Base-by-base conservation (phyloP, 2,329 filamentous ascomycete genomes). In the Neonectria sp. region DNA sequence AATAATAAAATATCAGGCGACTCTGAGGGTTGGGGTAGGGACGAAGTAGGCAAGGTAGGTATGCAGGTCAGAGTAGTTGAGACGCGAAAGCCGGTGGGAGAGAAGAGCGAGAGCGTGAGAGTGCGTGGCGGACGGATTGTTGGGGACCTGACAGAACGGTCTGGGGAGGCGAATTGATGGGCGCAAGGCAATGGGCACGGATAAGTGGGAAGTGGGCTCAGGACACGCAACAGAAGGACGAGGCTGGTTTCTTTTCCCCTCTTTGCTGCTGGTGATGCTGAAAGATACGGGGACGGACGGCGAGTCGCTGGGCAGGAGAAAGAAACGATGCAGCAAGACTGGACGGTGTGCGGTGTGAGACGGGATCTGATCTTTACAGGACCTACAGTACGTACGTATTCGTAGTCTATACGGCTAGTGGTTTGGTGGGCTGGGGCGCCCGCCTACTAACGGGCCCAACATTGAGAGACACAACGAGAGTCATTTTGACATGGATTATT, bases 81-180 rank as follows among this genome's bases (percentile, higher is more conserved):
- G 52, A 57, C n/a, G 29, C 8, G 51, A 13, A 61, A 48, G 58
- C 58, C 27, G 31, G 63, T 66, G 63, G 58, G 53, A 53, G 55
- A 53, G 52, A 53, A 60, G 35, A 53, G 57, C 37, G 63, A 59
- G 63, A 53, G 40, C 27, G 62, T 55, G 55, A 58, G 63, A 48
- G 40, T 29, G 62, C 58, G 61, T 21, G 55, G 56, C 21, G 51
- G 31, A 45, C 37, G 58, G 63, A 66, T 66, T 66, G 63, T 66
- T 66, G 63, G 63, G 63, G 51, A 55, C 9, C 37, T 7, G 37
- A 40, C 37, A 40, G 17, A 15, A 40, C 37, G 37, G 51, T 61
- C 29, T 49, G 17, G 48, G 53, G 58, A 48, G 46, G 63, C 51
- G 53, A 37, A 46, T 53, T 48, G 35, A 40, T 40, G 58, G 29